Base-by-base conservation (phyloP, 495 filamentous ascomycete genomes). In the Tuber magnatum region DNA sequence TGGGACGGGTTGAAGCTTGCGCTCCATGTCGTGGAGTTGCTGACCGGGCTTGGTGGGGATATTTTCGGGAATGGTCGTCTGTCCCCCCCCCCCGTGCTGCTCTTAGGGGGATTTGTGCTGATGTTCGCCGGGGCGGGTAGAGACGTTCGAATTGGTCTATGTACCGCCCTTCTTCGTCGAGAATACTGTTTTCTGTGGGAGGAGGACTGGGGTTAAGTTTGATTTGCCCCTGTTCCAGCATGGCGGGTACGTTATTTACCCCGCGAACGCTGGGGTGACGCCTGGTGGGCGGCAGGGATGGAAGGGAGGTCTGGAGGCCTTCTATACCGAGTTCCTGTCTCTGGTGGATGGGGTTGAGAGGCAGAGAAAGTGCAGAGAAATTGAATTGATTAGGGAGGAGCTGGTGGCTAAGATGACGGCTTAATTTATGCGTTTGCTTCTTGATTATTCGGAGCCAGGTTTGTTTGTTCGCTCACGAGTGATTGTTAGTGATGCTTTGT, bases 311-410 rank as follows among this genome's bases (percentile, higher is more conserved):
- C 56, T 65, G 8, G 14, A 65, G 56, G 56, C 56, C 32, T 65
- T 65, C 56, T 65, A 65, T 35, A 32, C 90, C 10, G 94, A 97
- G 73, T 97, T 97, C 80, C 84, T 97, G 75, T 86, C 91, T 61
- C 92, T 93, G 0, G 83, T 97, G 73, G 94, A 97, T 81, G 94
- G 97, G 84, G 91, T 87, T 80, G 94, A 97, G 85, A 87, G 94
- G 82, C 88, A 89, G 76, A 83, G 90, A 90, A 83, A 74, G 87
- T 85, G 10, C 5, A 28, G 46, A 22, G 70, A 28, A 16, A 42
- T 41, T 42, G 70, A 22, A 9, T 71, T 71, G 28, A 48, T 71
- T 20, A 71, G 46, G 70, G 43, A 71, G 69, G 69, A 71, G 69
- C n/a, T 71, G 43, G 43, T 35, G 24, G 39, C 43, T 44, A 71